A percentile compares a stretch with the other conserved stretches of the same genome.
Evolutionary conservation across 1,284 basidiomycete genomes (phyloP).

Genomic region (Earliella scabrosa): DNA sequence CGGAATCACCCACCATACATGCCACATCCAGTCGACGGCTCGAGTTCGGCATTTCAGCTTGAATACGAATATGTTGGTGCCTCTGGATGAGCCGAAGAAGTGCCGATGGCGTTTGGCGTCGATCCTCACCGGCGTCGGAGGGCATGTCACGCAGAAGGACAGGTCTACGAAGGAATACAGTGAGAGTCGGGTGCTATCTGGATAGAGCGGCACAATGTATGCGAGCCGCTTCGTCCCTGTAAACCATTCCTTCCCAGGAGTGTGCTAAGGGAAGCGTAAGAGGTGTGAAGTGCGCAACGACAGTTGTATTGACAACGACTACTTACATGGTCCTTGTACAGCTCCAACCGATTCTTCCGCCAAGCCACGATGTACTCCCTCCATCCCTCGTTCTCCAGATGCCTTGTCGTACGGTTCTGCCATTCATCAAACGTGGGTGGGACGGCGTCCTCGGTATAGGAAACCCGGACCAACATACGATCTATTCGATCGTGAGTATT

Average conservation of each 20-base stretch:
- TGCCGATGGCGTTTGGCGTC: constrained; percentile 45
- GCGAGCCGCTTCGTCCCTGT: constrained; percentile 70
- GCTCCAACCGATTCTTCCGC: constrained; percentile 72
- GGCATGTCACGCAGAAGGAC: constrained; percentile 77
- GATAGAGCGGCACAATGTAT: constrained; percentile 69
- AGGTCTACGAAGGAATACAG: constrained; percentile 84
- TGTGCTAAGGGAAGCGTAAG: constrained; percentile 44
- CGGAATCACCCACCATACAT: constrained; percentile 59
- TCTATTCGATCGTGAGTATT: constrained; percentile 49
- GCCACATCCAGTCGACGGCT: constrained; percentile 85
- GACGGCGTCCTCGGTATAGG: constrained; percentile 61
- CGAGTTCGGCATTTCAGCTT: constrained; percentile 74
- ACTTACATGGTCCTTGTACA: constrained; percentile 81
- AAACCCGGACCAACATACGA: constrained; percentile 82
- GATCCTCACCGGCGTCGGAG: constrained; percentile 51
- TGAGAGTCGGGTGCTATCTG: constrained; percentile 64
- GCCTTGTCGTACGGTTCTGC: constrained; percentile 61
- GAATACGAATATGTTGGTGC: constrained; percentile 82
- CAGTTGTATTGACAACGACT: background rate
- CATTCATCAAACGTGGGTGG: constrained; percentile 68
- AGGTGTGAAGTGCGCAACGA: background rate
- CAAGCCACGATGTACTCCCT: constrained; percentile 82
- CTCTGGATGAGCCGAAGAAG: constrained; percentile 55
- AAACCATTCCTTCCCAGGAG: constrained; percentile 65
- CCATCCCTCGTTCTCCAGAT: constrained; percentile 73